Evolutionary conservation across 1,284 basidiomycete species (phyloP).

Genomic region (Boletus smithii): DNA sequence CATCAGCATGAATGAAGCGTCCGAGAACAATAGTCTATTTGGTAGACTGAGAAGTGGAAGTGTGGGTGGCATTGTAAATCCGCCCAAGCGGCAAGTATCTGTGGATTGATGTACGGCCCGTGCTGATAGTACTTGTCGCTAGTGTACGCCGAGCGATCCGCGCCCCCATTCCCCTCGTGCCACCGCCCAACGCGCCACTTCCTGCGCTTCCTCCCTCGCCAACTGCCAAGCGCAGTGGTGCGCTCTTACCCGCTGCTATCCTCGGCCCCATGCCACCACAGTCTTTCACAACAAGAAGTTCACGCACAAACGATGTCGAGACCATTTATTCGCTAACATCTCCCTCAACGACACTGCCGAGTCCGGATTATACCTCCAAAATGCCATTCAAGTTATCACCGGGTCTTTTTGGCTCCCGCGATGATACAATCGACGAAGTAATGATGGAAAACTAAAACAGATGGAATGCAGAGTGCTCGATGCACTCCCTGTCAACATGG

Average conservation of each 20-base stretch:
- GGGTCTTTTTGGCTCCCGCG: conserved; percentile 8
- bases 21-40: conserved; percentile 38
- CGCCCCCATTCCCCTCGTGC: conserved; percentile 28
- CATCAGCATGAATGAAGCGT: conserved; percentile 27
- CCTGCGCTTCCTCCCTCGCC: conserved; percentile 31
- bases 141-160: conserved; percentile 35
- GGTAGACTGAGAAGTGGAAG: conserved; percentile 52
- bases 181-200: conserved; percentile 36
- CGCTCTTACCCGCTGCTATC: conserved; percentile 20
- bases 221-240: conserved; percentile 12
- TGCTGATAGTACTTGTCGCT: conserved; percentile 7
- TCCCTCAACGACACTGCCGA: conserved; percentile 8
- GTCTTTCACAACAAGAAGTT: conserved; percentile 24
- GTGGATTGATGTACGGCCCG: neutral
- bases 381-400: conserved; percentile 14
- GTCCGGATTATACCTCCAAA: conserved; percentile 11
- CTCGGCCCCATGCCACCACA: conserved; percentile 19
- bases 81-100: conserved; percentile 35
- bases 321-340: conserved; percentile 4
- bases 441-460: conserved; percentile 26
- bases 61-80: conserved; percentile 26
- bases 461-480: conserved; percentile 12
- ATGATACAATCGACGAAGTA: conserved; percentile 14
- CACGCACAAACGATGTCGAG: conserved; percentile 12
- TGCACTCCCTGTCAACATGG: conserved; percentile 3